phyloP scores from a whole-genome alignment of 2,329 filamentous ascomycete genomes.

The Colletotrichum chrysophilum region DNA sequence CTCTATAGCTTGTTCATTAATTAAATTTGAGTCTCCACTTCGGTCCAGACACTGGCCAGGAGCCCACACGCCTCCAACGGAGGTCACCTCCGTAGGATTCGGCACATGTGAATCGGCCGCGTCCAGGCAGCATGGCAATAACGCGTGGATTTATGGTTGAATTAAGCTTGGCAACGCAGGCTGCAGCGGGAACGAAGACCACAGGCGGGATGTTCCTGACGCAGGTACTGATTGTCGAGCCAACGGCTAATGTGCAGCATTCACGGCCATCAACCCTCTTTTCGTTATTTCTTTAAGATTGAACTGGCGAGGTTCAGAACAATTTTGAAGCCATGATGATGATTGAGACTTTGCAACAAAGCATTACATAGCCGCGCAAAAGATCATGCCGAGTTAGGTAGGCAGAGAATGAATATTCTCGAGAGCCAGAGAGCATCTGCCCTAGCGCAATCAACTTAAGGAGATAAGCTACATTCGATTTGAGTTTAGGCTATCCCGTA shows the following conservation, averaged over 20 bases:
- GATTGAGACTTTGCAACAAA: too few species aligned
- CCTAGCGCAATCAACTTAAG: not conserved
- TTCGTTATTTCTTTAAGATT: rapidly evolving
- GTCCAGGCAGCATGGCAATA: not conserved
- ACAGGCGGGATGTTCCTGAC: not conserved
- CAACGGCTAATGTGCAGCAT: not conserved
- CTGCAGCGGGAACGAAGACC: not conserved
- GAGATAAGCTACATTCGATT: not conserved
- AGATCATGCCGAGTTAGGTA: rapidly evolving
- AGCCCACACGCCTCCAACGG: not conserved
- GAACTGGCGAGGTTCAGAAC: rapidly evolving
- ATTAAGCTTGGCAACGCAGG: not conserved
- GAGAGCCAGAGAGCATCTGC: not conserved
- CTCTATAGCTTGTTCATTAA: not conserved
- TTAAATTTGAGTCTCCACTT: not conserved
- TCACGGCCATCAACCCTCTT: not conserved
- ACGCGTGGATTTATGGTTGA: rapidly evolving
- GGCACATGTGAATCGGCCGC: not conserved
- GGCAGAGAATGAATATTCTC: not conserved
- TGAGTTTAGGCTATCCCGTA: not conserved
- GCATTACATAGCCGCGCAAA: too few species aligned
- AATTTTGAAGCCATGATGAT: rapidly evolving
- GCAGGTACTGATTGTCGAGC: not conserved
- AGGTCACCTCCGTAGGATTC: not conserved
- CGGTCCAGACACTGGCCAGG: not conserved